Percentiles rank a stretch among this genome's conserved stretches.
phyloP scores from a whole-genome alignment of 1,284 basidiomycete genomes.

The Cutaneotrichosporon cyanovorans region DNA sequence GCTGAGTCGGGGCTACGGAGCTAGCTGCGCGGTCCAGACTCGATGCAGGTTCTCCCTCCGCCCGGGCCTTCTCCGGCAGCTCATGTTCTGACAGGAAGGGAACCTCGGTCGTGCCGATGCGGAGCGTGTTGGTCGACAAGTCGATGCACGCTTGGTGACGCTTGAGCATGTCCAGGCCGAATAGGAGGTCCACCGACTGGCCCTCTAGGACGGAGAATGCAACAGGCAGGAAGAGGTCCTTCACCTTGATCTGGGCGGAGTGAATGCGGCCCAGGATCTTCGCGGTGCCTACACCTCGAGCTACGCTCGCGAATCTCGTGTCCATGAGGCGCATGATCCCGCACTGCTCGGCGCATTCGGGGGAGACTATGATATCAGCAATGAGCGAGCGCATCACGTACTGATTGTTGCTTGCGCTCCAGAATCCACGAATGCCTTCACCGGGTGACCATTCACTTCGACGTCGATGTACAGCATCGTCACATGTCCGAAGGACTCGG shows the following conservation, averaged over 20 bases:
- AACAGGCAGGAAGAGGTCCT: constrained; percentile 75
- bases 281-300: constrained; percentile 91
- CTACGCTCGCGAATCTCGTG: constrained; percentile 78
- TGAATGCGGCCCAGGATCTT: constrained; percentile 91
- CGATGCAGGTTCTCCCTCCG: background rate
- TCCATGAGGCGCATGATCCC: constrained; percentile 93
- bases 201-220: constrained; percentile 96
- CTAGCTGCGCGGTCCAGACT: background rate
- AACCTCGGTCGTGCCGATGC: constrained; percentile 81
- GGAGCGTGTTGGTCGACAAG: constrained; percentile 73
- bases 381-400: constrained; percentile 47
- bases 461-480: constrained; percentile 79
- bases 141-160: constrained; percentile 95
- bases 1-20: no score
- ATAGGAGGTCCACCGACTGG: constrained; percentile 80
- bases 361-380: constrained; percentile 65
- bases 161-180: constrained; percentile 97
- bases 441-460: constrained; percentile 81
- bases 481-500: constrained; percentile 88
- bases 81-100: constrained; percentile 89
- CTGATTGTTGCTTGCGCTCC: constrained; percentile 96
- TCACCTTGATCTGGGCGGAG: constrained; percentile 82
- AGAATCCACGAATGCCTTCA: constrained; percentile 97
- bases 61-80: constrained; percentile 65
- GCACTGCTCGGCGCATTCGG: constrained; percentile 86